A percentile compares a stretch with the other conserved stretches of the same genome.
These are phyloP conservation scores for Plantago lanceolata DNA, from an alignment of 305 asterid species.

Conservation along the genomic window DNA sequence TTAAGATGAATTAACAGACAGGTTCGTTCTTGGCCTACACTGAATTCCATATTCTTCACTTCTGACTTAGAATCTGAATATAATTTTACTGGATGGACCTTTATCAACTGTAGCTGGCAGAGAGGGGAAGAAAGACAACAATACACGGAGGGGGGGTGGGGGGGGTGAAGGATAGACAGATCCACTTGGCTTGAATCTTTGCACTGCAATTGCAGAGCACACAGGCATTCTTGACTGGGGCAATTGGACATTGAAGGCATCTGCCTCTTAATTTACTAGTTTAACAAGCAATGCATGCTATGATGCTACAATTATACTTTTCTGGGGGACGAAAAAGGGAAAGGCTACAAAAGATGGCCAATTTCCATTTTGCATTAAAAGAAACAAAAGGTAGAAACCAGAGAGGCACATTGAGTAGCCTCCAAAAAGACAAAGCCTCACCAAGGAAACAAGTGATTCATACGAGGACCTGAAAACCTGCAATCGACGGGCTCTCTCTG, in stretches of 20 bases:
- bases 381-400: slow-evolving; percentile 19
- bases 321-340: not conserved
- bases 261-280: slow-evolving; percentile 15
- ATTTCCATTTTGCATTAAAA: slow-evolving; percentile 20
- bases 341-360: slow-evolving; percentile 18
- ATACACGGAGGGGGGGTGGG: too few species aligned
- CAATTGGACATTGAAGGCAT: slow-evolving; percentile 12
- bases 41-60: not conserved
- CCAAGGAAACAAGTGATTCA: slow-evolving; percentile 90
- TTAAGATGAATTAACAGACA: slow-evolving; percentile 13
- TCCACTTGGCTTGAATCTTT: slow-evolving; percentile 9
- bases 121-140: not conserved
- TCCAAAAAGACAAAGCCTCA: slow-evolving; percentile 36
- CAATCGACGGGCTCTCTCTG: slow-evolving; percentile 63
- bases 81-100: not conserved
- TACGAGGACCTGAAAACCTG: slow-evolving; percentile 75
- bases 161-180: too few species aligned
- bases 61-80: not conserved
- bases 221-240: slow-evolving; percentile 13
- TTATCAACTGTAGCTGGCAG: not conserved
- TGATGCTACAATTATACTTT: not conserved
- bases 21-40: slow-evolving; percentile 11
- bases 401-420: slow-evolving; percentile 14
- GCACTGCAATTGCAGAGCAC: slow-evolving; percentile 16
- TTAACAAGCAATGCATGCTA: not conserved